These are phyloP conservation scores for Dryadomyces sulphureus DNA, from an alignment of 2,329 filamentous ascomycete genomes.

Conservation along the genomic window DNA sequence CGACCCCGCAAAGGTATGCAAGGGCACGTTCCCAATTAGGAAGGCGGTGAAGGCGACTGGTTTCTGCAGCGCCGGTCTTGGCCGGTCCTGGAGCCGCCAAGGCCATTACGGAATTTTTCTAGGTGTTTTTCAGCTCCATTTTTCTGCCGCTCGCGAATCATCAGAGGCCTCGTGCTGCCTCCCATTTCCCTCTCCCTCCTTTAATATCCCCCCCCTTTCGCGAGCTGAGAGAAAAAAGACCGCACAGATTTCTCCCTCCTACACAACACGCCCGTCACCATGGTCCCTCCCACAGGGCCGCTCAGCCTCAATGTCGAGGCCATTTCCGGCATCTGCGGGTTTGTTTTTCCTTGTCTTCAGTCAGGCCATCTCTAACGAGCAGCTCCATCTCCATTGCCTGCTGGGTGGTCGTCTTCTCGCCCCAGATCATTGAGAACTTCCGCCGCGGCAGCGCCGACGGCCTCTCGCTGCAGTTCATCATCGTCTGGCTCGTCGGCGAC, in stretches of 20 bases:
- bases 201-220: neutral
- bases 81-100: neutral
- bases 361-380: neutral
- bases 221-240: too few species aligned
- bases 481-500: constrained; percentile 87
- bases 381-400: constrained; percentile 85
- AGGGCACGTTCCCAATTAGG: neutral
- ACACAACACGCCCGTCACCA: constrained; percentile 15
- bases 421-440: constrained; percentile 53
- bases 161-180: neutral
- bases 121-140: neutral
- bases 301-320: constrained; percentile 73
- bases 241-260: neutral
- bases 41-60: constrained; percentile 3
- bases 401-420: constrained; percentile 96
- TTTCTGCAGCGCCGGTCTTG: neutral
- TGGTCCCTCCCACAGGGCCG: constrained; percentile 40
- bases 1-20: neutral
- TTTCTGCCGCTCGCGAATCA: constrained; percentile 2
- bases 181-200: neutral
- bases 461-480: constrained; percentile 53
- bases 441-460: constrained; percentile 13
- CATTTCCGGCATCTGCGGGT: constrained; percentile 84
- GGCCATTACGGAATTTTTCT: neutral
- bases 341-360: constrained; percentile 16